phyloP scores from a whole-genome alignment of 176 grass and related monocot genomes.

The Themeda triandra region DNA sequence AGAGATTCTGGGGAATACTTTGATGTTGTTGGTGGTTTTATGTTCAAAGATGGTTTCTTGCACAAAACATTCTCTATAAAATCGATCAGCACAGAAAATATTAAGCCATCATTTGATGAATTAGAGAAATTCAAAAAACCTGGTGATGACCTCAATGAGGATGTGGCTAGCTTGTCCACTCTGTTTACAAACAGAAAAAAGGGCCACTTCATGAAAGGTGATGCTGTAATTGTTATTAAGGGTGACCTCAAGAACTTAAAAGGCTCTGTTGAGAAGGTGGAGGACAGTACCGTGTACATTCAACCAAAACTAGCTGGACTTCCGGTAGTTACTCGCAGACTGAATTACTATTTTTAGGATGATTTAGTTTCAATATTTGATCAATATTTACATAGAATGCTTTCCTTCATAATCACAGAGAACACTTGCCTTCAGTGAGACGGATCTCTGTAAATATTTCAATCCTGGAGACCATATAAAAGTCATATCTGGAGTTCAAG shows the following conservation, averaged over 20 bases:
- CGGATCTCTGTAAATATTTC: conserved; percentile 79
- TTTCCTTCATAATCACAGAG: conserved; percentile 39
- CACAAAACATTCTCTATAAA: conserved; percentile 76
- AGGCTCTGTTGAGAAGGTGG: conserved; percentile 85
- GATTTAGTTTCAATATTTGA: background rate
- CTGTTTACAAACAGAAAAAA: conserved; percentile 84
- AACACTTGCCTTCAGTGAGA: conserved; percentile 69
- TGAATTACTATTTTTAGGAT: background rate
- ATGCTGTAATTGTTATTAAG: conserved; percentile 73
- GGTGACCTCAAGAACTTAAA: conserved; percentile 71
- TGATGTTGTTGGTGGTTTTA: conserved; percentile 57
- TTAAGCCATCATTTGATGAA: conserved; percentile 74
- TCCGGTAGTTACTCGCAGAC: conserved; percentile 44
- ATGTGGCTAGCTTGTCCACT: conserved; percentile 66
- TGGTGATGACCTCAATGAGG: conserved; percentile 62
- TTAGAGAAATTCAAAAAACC: conserved; percentile 81
- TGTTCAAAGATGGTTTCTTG: conserved; percentile 86
- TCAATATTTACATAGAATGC: background rate
- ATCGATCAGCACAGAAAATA: conserved; percentile 61
- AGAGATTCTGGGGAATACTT: conserved; percentile 69
- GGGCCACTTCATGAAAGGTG: conserved; percentile 84
- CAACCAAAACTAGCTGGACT: conserved; percentile 55
- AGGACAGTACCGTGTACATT: conserved; percentile 69
- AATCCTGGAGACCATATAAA: conserved; percentile 88
- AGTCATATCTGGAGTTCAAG: conserved; percentile 73